phyloP scores from a whole-genome alignment of 1,139 yeast genomes.

The Geotrichum bryndzae region DNA sequence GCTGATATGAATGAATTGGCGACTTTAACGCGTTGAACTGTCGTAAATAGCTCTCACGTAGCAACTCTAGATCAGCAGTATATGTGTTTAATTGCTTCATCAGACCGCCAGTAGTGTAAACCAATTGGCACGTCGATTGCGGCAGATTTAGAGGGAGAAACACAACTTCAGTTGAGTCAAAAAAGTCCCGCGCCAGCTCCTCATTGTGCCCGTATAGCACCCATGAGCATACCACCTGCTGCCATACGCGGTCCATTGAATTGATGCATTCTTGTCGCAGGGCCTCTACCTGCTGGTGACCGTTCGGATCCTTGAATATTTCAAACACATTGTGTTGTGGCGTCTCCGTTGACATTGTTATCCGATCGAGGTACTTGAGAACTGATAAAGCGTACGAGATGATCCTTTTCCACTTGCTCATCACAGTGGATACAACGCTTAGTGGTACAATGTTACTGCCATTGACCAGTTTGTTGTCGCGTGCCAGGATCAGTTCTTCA shows the following conservation, averaged over 20 bases:
- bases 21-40: constrained; percentile 15
- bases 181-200: constrained; percentile 9
- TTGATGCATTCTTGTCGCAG: constrained; percentile 21
- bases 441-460: constrained; percentile 4
- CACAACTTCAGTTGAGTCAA: not conserved
- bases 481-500: constrained; percentile 5
- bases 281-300: constrained; percentile 23
- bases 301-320: constrained; percentile 18
- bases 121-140: constrained; percentile 6
- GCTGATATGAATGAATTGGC: constrained; percentile 21
- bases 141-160: constrained; percentile 16
- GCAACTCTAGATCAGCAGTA: constrained; percentile 5
- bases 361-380: constrained; percentile 1
- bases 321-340: constrained; percentile 8
- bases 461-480: constrained; percentile 4
- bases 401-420: constrained; percentile 4
- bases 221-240: constrained; percentile 27
- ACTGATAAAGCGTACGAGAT: constrained; percentile 2
- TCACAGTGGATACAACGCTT: not conserved
- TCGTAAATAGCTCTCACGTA: constrained; percentile 9
- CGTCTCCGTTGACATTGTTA: constrained; percentile 1
- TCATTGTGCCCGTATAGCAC: constrained; percentile 26
- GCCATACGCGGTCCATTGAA: constrained; percentile 27
- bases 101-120: constrained; percentile 15
- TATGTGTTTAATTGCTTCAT: constrained; percentile 10